Percentiles rank a stretch among this genome's conserved stretches.
Evolutionary conservation across 2,329 filamentous ascomycete genomes (phyloP).

Genomic region (Fusarium incarnatum): DNA sequence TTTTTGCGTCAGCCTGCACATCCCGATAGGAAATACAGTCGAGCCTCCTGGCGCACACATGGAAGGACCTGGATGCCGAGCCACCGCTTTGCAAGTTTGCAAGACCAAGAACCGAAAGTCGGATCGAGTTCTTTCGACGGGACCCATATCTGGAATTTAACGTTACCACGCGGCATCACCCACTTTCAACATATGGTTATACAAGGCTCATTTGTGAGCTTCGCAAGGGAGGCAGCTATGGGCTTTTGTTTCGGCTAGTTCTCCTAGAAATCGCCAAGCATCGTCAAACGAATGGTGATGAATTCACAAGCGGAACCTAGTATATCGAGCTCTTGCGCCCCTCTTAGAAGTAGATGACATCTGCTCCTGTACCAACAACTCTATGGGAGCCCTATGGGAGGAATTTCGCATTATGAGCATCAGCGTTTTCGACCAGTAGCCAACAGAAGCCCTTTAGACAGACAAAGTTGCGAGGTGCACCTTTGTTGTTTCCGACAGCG

Average conservation of each 20-base stretch:
- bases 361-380: background rate
- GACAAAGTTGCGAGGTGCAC: background rate
- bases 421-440: background rate
- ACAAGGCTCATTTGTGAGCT: background rate
- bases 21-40: no score
- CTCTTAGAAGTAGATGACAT: background rate
- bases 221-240: background rate
- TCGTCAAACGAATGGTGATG: background rate
- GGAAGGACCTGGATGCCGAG: background rate
- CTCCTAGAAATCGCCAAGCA: background rate
- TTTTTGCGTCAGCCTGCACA: background rate
- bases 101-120: background rate
- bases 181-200: background rate
- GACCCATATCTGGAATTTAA: background rate
- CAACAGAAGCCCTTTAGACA: background rate
- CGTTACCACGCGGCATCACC: background rate
- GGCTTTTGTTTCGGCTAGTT: background rate
- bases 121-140: background rate
- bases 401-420: background rate
- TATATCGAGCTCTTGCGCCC: background rate
- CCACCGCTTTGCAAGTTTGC: background rate
- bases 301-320: background rate
- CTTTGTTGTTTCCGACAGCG: background rate
- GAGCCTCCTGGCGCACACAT: background rate
- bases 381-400: background rate